Percentiles rank a stretch among this genome's conserved stretches.
Evolutionary conservation across 805 yeast genomes (phyloP).

Genomic region (Torulaspora indica): DNA sequence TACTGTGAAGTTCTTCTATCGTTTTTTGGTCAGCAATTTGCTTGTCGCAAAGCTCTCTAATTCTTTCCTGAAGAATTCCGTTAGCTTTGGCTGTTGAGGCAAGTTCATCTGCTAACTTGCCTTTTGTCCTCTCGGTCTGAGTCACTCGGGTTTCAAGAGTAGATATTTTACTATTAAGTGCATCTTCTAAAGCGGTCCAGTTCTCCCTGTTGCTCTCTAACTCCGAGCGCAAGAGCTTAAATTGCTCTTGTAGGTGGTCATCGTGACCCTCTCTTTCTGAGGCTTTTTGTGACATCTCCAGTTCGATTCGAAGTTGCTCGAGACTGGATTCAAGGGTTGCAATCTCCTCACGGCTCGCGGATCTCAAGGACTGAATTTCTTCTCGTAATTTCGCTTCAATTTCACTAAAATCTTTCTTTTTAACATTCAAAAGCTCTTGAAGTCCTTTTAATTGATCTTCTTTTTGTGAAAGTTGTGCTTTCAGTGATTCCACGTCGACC

Average conservation of each 20-base stretch:
- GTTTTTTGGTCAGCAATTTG: constrained; percentile 33
- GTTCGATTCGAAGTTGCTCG: constrained; percentile 60
- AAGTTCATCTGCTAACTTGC: constrained; percentile 13
- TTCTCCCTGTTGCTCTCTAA: constrained; percentile 71
- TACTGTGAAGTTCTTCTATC: constrained; percentile 25
- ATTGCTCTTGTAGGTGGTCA: constrained; percentile 26
- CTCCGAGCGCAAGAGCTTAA: constrained; percentile 60
- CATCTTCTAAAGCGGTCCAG: constrained; percentile 77
- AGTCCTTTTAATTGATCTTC: constrained; percentile 12
- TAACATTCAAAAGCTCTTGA: constrained; percentile 25
- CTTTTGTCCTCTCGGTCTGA: constrained; percentile 35
- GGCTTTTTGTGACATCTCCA: constrained; percentile 41
- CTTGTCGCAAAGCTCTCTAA: constrained; percentile 20
- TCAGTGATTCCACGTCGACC: constrained; percentile 7
- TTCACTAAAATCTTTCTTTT: constrained; percentile 29
- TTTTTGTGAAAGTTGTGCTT: constrained; percentile 4
- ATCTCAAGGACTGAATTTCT: constrained; percentile 25
- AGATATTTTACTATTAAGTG: constrained; percentile 47
- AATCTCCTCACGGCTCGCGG: constrained; percentile 43
- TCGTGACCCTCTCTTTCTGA: constrained; percentile 2
- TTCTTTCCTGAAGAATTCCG: constrained; percentile 3
- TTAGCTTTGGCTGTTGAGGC: constrained; percentile 9
- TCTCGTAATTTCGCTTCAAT: constrained; percentile 24
- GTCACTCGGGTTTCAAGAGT: constrained; percentile 43
- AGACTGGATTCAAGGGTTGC: constrained; percentile 60